Base-by-base conservation (phyloP, 192 early-diverging fungal genomes). In the Podila minutissima region DNA sequence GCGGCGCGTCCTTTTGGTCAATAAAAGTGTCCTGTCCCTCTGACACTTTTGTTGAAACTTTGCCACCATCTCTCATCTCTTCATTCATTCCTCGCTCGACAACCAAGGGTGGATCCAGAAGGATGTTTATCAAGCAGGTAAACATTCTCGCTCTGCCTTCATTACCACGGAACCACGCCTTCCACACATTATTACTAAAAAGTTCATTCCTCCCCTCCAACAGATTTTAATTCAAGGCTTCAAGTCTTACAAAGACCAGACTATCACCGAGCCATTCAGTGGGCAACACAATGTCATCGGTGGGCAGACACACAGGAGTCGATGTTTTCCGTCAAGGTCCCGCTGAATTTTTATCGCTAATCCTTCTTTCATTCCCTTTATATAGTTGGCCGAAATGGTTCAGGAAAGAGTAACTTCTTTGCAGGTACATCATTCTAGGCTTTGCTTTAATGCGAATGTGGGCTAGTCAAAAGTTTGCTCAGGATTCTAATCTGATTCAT, bases 201-300 rank as follows among this genome's bases (percentile, higher is more conserved):
- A 17, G 41, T 46, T 15, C 41, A 46, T 29, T 41, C 59, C 28
- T 12, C 63, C n/a, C 3, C 32, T 31, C 26, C 29, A 51, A 38
- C 64, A 94, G 92, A 96, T 99, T 75, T 91, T 93, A 46, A 99
- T 99, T 69, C 96, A 97, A 77, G 98, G 98, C 59, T 99, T 99
- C 91, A 99, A 99, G 86, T 97, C 96, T 77, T 99, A 99, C 86
- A 97, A 97, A 83, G 95, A 99, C 71, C 96, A 98, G 83, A 97
- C 94, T 19, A 88, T 90, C 22, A 94, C 95, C 58, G 96, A 98
- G 49, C 95, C 95, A 6, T 96, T 99, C 77, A 95, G 94, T 74
- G 91, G 91, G 5, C 86, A 92, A 35, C 97, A 97, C 83, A 99
- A 99, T 86, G 98, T 98, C 61, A 92, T 99, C 82, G 96, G 95